These are phyloP conservation scores for Ricinus communis DNA, from an alignment of 345 rosid species.

Conservation along the genomic window DNA sequence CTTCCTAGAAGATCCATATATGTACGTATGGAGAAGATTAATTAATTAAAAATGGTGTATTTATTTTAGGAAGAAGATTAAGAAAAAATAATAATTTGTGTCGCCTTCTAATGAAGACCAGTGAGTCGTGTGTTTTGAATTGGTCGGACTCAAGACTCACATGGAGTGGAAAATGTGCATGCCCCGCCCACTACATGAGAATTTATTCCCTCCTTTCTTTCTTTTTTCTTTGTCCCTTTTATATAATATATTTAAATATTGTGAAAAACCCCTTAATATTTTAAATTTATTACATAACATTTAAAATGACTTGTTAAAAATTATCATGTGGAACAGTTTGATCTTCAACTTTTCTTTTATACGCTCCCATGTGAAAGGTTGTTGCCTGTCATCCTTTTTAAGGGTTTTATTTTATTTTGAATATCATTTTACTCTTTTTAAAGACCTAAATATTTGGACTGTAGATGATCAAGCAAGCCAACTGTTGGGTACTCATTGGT, in stretches of 20 bases:
- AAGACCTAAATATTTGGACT: too few species aligned
- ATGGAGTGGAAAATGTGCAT: conserved; percentile 23
- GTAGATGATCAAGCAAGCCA: too few species aligned
- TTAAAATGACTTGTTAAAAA: background rate
- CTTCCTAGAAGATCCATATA: background rate
- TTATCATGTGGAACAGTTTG: background rate
- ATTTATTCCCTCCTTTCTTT: conserved; percentile 20
- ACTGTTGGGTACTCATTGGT: too few species aligned
- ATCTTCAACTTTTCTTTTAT: conserved; percentile 6
- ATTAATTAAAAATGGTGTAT: too few species aligned
- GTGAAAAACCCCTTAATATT: too few species aligned
- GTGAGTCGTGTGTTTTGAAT: conserved; percentile 19
- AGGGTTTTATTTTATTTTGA: too few species aligned
- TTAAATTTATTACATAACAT: background rate
- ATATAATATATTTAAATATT: too few species aligned
- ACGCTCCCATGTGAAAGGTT: background rate
- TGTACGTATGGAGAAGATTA: background rate
- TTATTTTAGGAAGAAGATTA: background rate
- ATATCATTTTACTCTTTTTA: too few species aligned
- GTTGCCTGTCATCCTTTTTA: too few species aligned
- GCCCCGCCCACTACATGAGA: conserved; percentile 34
- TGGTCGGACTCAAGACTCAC: conserved; percentile 34
- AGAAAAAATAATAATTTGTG: background rate
- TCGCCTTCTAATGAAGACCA: conserved; percentile 27
- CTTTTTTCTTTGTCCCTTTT: background rate